Evolutionary conservation across 805 yeast genomes (phyloP).

Genomic region (Spencermartinsiella europaea): DNA sequence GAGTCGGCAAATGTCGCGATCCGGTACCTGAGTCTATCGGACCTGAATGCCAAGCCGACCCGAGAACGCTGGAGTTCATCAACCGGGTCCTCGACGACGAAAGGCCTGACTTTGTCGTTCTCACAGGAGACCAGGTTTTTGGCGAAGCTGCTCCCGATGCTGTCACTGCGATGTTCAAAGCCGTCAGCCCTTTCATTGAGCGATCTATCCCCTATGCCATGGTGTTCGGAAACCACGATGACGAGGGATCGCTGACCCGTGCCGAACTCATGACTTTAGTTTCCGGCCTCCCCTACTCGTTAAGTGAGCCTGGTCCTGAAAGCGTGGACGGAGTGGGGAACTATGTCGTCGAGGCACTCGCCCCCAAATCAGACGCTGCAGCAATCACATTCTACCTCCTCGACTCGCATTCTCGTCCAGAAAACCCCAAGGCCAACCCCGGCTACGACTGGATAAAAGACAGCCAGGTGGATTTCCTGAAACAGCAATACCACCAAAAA

Average conservation of each 20-base stretch:
- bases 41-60: conserved; percentile 69
- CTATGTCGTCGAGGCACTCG: conserved; percentile 52
- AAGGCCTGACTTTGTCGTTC: conserved; percentile 75
- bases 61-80: conserved; percentile 58
- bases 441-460: conserved; percentile 87
- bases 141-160: conserved; percentile 80
- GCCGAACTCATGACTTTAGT: conserved; percentile 55
- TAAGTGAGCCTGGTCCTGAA: conserved; percentile 58
- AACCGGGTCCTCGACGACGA: conserved; percentile 63
- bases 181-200: conserved; percentile 59
- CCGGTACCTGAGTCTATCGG: conserved; percentile 30
- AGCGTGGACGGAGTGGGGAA: conserved; percentile 81
- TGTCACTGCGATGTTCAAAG: conserved; percentile 74
- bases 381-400: conserved; percentile 65
- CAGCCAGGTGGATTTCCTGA: conserved; percentile 57
- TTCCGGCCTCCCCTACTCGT: conserved; percentile 58
- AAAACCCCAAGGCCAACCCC: conserved; percentile 40
- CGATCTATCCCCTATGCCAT: conserved; percentile 77
- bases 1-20: conserved; percentile 73
- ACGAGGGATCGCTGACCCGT: conserved; percentile 68
- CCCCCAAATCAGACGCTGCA: conserved; percentile 33
- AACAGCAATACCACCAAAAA: conserved; percentile 31
- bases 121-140: conserved; percentile 89
- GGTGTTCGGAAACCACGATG: conserved; percentile 91
- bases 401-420: conserved; percentile 78